Base-by-base conservation (phyloP, 805 yeast genomes). In the Candida vartiovaarae region DNA sequence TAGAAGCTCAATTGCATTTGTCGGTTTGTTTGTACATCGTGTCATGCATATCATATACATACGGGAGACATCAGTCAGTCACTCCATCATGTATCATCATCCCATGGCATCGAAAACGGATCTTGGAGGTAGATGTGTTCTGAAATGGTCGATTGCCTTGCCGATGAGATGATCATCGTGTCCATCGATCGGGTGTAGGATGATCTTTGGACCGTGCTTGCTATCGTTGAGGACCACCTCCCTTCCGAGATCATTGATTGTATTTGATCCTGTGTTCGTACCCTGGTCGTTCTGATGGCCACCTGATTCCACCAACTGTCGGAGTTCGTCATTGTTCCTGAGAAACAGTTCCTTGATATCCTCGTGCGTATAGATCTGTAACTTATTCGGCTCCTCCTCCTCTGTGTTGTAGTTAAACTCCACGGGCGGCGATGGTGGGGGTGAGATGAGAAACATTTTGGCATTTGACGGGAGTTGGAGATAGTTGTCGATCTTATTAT, bases 351-450 rank as follows among this genome's bases (percentile, higher is more conserved):
- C 51, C 26, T 47, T 48, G 1, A 57, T 24, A 23, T 57, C 61
- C 27, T 57, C 56, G 29, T 49, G 54, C 6, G 59, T 58, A 35
- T 55, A 55, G 20, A 55, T 56, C 44, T 56, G 61, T 25, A 47
- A 45, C 36, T 52, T 57, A 28, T 54, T 57, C 3, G 73, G 73
- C 3, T 59, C 60, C 28, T 64, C 72, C 45, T 68, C 73, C 26
- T 59, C 57, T 34, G 53, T 55, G 10, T 64, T 55, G 46, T 60
- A 68, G 43, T 67, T 65, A 43, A 68, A 68, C 24, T 54, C 72
- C 4, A 66, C 65, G 5, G 72, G 71, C 2, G 72, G 72, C 4
- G 72, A 67, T 5, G 63, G 56, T 15, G 72, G 72, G 6, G 73
- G 73, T 0, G 72, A 66, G 5, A 68, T 62, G 36, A 68, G 46